phyloP scores from a whole-genome alignment of 1,139 yeast genomes.

The Candida mesenterica region DNA sequence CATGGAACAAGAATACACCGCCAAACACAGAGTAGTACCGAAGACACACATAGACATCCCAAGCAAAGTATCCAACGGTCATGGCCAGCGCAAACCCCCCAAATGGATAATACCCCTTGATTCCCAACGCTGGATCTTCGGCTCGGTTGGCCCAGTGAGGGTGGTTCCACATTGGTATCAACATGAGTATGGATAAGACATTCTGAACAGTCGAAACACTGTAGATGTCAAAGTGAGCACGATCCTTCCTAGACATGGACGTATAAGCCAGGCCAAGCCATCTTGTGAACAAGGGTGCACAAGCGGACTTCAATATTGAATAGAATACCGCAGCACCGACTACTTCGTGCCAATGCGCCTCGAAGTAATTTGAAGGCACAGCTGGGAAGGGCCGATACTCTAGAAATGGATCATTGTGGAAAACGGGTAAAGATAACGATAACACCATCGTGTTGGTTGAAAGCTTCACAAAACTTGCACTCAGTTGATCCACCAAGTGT shows the following conservation, averaged over 20 bases:
- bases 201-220: conserved; percentile 87
- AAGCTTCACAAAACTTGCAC: no score
- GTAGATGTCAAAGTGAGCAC: conserved; percentile 81
- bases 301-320: conserved; percentile 34
- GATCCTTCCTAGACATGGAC: conserved; percentile 42
- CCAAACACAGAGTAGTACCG: conserved; percentile 69
- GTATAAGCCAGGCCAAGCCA: conserved; percentile 51
- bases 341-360: conserved; percentile 58
- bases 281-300: conserved; percentile 39
- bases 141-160: conserved; percentile 42
- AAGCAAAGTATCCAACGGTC: conserved; percentile 85
- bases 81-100: conserved; percentile 69
- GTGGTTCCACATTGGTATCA: conserved; percentile 60
- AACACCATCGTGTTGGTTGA: no score
- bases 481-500: no score
- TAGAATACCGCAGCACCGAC: conserved; percentile 40
- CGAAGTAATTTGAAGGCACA: conserved; percentile 22
- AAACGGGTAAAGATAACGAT: conserved; percentile 21
- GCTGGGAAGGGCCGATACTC: conserved; percentile 48
- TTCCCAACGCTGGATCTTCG: conserved; percentile 39
- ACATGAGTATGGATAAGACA: conserved; percentile 50
- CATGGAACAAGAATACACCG: conserved; percentile 80
- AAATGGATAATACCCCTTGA: conserved; percentile 73
- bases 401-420: conserved; percentile 43
- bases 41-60: conserved; percentile 78